These are phyloP conservation scores for Heracleum sosnowskyi DNA, from an alignment of 129 eudicot genomes.

Conservation along the genomic window DNA sequence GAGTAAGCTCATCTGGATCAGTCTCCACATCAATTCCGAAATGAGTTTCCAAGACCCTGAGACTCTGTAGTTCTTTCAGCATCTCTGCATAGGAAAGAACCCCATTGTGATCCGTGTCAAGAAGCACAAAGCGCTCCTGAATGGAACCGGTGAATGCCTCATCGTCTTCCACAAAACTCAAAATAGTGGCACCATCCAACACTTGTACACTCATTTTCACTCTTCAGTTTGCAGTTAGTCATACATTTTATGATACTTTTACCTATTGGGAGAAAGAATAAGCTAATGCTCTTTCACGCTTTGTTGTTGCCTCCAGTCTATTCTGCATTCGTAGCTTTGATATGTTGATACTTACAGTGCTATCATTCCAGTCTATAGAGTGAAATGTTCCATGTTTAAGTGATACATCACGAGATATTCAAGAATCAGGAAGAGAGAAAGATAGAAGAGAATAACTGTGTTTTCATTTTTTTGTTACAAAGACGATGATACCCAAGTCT, in stretches of 20 bases:
- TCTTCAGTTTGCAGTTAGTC: background rate
- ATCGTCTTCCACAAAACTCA: constrained; percentile 6
- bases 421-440: too few species aligned
- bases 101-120: background rate
- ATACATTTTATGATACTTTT: background rate
- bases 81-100: background rate
- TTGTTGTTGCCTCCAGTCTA: constrained; percentile 68
- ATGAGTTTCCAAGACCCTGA: constrained; percentile 7
- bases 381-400: too few species aligned
- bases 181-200: background rate
- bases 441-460: too few species aligned
- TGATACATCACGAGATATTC: too few species aligned
- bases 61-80: background rate
- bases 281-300: constrained; percentile 88
- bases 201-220: background rate
- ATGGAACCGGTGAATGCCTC: background rate
- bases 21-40: background rate
- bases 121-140: background rate
- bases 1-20: constrained; percentile 1
- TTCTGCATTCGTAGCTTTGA: constrained; percentile 61
- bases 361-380: constrained; percentile 90
- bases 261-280: constrained; percentile 94
- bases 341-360: constrained; percentile 64
- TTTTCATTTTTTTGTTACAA: too few species aligned
- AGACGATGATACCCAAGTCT: too few species aligned